Evolutionary conservation across 176 grass and related monocot genomes (phyloP).

Genomic region (Tillandsia fasciculata): DNA sequence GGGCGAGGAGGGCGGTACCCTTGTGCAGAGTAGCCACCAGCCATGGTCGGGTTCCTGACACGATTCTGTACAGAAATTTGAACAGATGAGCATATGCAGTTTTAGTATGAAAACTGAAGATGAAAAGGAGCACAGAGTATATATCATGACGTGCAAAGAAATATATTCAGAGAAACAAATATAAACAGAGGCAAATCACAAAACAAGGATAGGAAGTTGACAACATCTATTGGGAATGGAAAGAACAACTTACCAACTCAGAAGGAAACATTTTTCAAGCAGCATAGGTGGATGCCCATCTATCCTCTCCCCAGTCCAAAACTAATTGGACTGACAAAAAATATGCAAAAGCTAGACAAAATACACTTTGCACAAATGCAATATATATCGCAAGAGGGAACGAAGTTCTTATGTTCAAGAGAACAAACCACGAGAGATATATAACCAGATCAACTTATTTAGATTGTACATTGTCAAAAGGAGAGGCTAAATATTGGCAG

Average conservation of each 20-base stretch:
- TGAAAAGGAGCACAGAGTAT: conserved; percentile 10
- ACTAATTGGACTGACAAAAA: conserved; percentile 78
- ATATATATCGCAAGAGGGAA: conserved; percentile 33
- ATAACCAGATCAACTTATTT: background rate
- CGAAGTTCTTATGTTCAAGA: conserved; percentile 25
- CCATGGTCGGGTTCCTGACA: conserved; percentile 54
- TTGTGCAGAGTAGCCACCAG: conserved; percentile 59
- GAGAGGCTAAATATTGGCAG: too few relatives aligned
- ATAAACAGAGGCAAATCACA: background rate
- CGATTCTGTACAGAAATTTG: conserved; percentile 77
- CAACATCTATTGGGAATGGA: conserved; percentile 51
- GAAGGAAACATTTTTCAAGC: conserved; percentile 49
- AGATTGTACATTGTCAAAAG: too few relatives aligned
- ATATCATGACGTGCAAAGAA: conserved; percentile 13
- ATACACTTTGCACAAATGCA: conserved; percentile 49
- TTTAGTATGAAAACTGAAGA: conserved; percentile 3
- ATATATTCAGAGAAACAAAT: conserved; percentile 16
- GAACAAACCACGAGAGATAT: conserved; percentile 2
- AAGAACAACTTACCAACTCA: conserved; percentile 66
- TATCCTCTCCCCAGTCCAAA: conserved; percentile 83
- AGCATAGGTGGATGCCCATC: conserved; percentile 61
- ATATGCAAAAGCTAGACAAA: conserved; percentile 31
- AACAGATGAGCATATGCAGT: conserved; percentile 41
- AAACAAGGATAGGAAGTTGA: conserved; percentile 26
- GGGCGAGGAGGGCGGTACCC: conserved; percentile 53